phyloP scores from a whole-genome alignment of 257 asterid genomes.

The Solanum pimpinellifolium region DNA sequence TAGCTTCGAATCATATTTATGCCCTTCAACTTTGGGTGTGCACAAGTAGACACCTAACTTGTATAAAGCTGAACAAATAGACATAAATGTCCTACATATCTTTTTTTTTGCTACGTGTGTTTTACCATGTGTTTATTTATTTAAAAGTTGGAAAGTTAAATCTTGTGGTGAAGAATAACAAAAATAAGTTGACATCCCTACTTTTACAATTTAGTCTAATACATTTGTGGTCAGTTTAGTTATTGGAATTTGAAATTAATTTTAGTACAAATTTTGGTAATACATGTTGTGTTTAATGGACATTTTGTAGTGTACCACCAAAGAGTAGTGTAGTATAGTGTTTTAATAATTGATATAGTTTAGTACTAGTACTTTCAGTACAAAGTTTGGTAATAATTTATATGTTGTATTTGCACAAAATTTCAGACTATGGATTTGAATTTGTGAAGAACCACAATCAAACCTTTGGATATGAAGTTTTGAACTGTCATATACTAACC shows the following conservation, averaged over 20 bases:
- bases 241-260: not conserved
- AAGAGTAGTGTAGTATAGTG: not conserved
- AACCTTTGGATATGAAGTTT: not conserved
- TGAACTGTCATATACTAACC: too few species aligned
- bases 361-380: not conserved
- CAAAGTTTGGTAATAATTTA: not conserved
- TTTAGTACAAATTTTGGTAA: not conserved
- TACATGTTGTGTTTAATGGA: not conserved
- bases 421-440: not conserved
- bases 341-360: not conserved
- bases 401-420: not conserved
- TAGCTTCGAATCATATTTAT: too few species aligned
- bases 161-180: not conserved
- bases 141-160: too few species aligned
- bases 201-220: not conserved
- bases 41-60: too few species aligned
- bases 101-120: too few species aligned
- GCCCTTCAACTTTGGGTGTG: too few species aligned
- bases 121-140: too few species aligned
- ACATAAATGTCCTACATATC: too few species aligned
- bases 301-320: not conserved
- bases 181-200: not conserved
- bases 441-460: not conserved
- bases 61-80: too few species aligned
- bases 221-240: not conserved